phyloP scores from a whole-genome alignment of 768 basidiomycete species.

The Agaricus blazei region DNA sequence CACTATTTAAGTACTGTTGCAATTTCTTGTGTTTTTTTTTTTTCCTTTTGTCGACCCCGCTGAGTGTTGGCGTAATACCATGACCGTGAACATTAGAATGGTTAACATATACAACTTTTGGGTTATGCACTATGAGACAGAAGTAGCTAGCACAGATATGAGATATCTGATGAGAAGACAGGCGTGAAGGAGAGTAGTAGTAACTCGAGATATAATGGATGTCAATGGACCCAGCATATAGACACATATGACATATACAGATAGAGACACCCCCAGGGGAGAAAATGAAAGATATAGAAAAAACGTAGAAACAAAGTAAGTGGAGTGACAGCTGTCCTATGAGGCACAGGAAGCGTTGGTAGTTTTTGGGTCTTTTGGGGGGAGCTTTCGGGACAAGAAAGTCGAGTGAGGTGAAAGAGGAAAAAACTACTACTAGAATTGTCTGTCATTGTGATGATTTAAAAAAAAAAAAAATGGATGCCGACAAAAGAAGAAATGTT shows the following conservation, averaged over 20 bases:
- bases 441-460: no score
- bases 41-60: not conserved
- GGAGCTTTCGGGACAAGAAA: not conserved
- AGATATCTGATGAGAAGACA: slow-evolving; percentile 2
- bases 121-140: slow-evolving; percentile 6
- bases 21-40: not conserved
- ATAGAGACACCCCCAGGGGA: not conserved
- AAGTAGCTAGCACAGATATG: slow-evolving; percentile 5
- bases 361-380: not conserved
- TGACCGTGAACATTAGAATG: not conserved
- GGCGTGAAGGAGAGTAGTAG: not conserved
- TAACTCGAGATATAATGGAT: not conserved
- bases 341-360: no score
- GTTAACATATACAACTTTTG: not conserved
- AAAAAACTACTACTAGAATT: not conserved
- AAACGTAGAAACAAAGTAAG: not conserved
- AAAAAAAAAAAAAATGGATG: not conserved
- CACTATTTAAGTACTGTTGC: not conserved
- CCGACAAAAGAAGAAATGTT: not conserved
- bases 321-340: not conserved
- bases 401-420: not conserved
- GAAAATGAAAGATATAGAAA: not conserved
- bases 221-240: not conserved
- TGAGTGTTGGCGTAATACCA: no score
- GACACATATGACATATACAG: not conserved